These are phyloP conservation scores for Thermothelomyces thermophilus DNA, from an alignment of 2,329 filamentous ascomycete species.

Conservation along the genomic window DNA sequence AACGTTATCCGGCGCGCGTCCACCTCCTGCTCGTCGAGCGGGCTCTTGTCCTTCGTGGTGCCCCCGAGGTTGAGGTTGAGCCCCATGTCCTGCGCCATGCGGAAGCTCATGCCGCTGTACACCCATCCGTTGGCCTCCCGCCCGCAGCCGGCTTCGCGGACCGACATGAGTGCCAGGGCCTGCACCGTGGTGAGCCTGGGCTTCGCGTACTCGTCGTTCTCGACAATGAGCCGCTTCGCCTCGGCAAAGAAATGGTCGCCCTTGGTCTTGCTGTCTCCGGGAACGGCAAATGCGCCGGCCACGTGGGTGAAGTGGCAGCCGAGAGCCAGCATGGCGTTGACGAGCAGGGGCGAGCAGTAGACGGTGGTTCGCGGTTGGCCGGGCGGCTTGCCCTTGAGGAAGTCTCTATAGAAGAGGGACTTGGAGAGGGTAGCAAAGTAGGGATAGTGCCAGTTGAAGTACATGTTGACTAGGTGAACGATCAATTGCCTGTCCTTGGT, in stretches of 20 bases:
- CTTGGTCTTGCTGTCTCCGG: conserved; percentile 73
- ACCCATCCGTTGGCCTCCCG: conserved; percentile 96
- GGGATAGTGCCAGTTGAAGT: conserved; percentile 96
- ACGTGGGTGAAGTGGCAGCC: conserved; percentile 88
- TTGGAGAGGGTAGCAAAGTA: conserved; percentile 92
- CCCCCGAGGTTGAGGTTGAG: conserved; percentile 76
- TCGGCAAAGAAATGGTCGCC: conserved; percentile 96
- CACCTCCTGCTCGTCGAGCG: conserved; percentile 71
- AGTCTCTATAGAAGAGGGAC: conserved; percentile 79
- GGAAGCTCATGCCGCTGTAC: conserved; percentile 96
- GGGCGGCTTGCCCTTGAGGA: conserved; percentile 60
- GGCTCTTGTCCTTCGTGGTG: conserved; percentile 50
- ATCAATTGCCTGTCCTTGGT: conserved; percentile 74
- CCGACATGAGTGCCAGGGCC: conserved; percentile 90
- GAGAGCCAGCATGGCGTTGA: conserved; percentile 88
- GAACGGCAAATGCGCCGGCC: conserved; percentile 61
- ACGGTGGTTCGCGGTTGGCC: conserved; percentile 48
- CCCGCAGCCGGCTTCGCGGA: conserved; percentile 89
- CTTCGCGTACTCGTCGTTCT: conserved; percentile 89
- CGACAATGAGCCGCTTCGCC: conserved; percentile 80
- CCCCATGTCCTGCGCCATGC: conserved; percentile 92
- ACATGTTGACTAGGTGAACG: conserved; percentile 88
- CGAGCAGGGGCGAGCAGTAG: conserved; percentile 83
- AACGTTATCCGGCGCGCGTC: conserved; percentile 89
- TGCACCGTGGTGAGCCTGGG: conserved; percentile 86